A percentile compares a stretch with the other conserved stretches of the same genome.
phyloP scores from a whole-genome alignment of 208 protist species.

The Strigomonas galati region DNA sequence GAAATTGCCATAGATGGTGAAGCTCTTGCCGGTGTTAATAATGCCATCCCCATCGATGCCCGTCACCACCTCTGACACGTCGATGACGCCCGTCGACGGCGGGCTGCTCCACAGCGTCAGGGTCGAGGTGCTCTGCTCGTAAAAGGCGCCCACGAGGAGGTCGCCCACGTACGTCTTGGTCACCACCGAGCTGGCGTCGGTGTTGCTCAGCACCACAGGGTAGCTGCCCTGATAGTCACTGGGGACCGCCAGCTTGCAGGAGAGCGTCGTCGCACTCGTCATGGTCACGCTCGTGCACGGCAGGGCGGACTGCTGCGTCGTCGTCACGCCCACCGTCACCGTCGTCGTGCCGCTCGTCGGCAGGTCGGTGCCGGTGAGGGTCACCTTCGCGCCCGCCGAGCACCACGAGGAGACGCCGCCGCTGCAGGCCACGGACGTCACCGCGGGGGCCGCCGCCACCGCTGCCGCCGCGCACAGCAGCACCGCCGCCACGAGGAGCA shows the following conservation, averaged over 20 bases:
- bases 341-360: neutral
- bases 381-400: neutral
- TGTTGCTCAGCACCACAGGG: constrained; percentile 9
- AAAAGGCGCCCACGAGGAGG: constrained; percentile 14
- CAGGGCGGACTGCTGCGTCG: neutral
- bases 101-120: constrained; percentile 5
- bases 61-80: neutral
- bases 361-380: constrained; percentile 2
- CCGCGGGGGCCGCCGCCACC: neutral
- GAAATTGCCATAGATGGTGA: constrained; percentile 17
- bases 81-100: neutral
- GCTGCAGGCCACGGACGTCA: constrained; percentile 6
- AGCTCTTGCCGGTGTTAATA: constrained; percentile 8
- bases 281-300: no score
- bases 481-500: no score
- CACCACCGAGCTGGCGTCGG: constrained; percentile 16
- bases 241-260: constrained; percentile 11
- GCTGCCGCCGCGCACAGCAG: neutral
- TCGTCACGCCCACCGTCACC: neutral
- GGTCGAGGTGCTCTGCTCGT: constrained; percentile 4
- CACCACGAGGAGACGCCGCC: constrained; percentile 4
- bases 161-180: constrained; percentile 16
- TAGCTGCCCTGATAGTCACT: neutral
- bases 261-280: constrained; percentile 5
- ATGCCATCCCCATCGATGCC: constrained; percentile 2